phyloP scores from a whole-genome alignment of 169 alveolate species.

The Plasmodium gonderi region DNA sequence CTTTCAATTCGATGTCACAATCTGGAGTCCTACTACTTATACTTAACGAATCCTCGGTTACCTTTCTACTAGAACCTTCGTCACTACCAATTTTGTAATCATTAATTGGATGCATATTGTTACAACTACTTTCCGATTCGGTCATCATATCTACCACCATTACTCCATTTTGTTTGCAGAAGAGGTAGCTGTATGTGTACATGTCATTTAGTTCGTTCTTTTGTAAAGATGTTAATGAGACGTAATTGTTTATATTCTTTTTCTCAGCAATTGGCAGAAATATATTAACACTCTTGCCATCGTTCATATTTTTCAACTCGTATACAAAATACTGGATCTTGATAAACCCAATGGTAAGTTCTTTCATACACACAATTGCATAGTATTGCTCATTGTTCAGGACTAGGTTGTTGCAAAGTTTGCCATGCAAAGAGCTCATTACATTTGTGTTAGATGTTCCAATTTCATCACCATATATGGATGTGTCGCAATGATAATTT shows the following conservation, averaged over 20 bases:
- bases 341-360: constrained; percentile 17
- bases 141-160: neutral
- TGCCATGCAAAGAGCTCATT: neutral
- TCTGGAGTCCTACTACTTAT: neutral
- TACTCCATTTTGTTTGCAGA: constrained; percentile 45
- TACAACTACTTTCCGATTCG: neutral
- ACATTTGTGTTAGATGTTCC: neutral
- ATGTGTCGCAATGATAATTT: constrained; percentile 13
- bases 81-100: neutral
- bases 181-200: constrained; percentile 37
- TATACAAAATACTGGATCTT: constrained; percentile 44
- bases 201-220: neutral
- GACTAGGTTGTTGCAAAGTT: neutral
- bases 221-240: neutral
- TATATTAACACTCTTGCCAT: neutral
- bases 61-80: neutral
- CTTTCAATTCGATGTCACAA: neutral
- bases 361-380: neutral
- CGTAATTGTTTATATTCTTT: neutral
- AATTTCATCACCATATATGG: neutral
- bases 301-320: constrained; percentile 22
- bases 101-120: neutral
- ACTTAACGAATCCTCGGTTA: neutral
- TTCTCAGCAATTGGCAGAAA: neutral
- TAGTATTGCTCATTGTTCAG: constrained; percentile 29